Evolutionary conservation across 2,329 filamentous ascomycete species (phyloP), one percentile per base, ranked within the genome.

Genomic region (Ilyonectria destructans): DNA sequence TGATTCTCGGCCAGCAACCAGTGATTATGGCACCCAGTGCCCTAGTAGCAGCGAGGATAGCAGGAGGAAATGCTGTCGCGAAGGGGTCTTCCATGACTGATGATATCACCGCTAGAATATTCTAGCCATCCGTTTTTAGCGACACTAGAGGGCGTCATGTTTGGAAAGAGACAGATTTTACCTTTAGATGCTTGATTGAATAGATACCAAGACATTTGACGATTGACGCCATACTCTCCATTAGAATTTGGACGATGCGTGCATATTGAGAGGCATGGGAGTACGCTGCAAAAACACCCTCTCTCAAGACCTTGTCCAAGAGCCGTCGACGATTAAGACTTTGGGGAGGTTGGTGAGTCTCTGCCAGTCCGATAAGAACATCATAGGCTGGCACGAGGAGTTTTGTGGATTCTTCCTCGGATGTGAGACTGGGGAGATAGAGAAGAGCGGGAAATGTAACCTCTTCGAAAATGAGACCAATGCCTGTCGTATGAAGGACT

Each of bases 381-480:
- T 87, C 84, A 71, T 95, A 97, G 0, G 92, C 90, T 7, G 86
- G 84, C 6, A 80, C 76, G 1, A 97, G 86, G 3, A 98, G 82
- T 1, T 77, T 75, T 2, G 92, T 77, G 4, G 93, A 93, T 63
- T 96, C 92, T 0, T 85, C 78, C 75, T 93, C 92, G 0, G 93
- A 90, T 0, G 94, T 97, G 48, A 97, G 83, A 13, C 87, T 89
- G 0, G 96, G 95, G 6, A 97, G 85, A 74, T 90, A 93, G 8
- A 92, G 86, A n/a, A 97, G 86, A 40, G 91, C 90, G 1, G 94
- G 93, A 71, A 91, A 87, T 2, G 94, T 81, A 3, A 91, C 88
- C 21, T 94, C 88, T 74, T 91, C 87, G 68, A 96, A 92, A 29
- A 96, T 87, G 15, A 86, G 82, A 23, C 86, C 87, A 8, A 96